These are phyloP conservation scores for Linnemannia exigua DNA, from an alignment of 192 early-diverging fungal genomes.

Conservation along the genomic window DNA sequence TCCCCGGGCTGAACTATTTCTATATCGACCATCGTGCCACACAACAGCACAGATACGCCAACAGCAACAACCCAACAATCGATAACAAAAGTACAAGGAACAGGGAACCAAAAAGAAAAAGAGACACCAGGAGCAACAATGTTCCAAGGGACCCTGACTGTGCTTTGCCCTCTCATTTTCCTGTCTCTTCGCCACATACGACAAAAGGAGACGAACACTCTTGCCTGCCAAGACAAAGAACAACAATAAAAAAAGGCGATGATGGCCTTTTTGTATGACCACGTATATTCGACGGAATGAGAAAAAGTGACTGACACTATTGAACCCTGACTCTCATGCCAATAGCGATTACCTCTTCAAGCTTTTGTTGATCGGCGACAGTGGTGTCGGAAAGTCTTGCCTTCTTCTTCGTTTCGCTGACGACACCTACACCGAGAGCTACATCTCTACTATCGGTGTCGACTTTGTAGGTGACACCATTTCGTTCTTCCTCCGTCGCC, in stretches of 20 bases:
- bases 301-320: background rate
- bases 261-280: background rate
- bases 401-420: conserved; percentile 97
- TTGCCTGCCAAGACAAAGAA: background rate
- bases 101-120: background rate
- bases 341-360: conserved; percentile 98
- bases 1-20: background rate
- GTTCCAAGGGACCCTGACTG: conserved; percentile 20
- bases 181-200: background rate
- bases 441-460: conserved; percentile 98
- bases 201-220: background rate
- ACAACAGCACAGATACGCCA: background rate
- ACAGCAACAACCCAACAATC: background rate
- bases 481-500: background rate
- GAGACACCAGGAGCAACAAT: background rate
- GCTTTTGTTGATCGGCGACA: conserved; percentile 98
- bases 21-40: background rate
- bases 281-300: background rate
- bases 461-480: conserved; percentile 85
- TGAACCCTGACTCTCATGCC: background rate
- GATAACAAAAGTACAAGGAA: background rate
- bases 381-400: conserved; percentile 98
- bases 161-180: background rate
- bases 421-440: conserved; percentile 98
- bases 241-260: background rate